Percentiles rank a stretch among this genome's conserved stretches.
Evolutionary conservation across 805 yeast species (phyloP).

Genomic region (Sungouiella thailandica): DNA sequence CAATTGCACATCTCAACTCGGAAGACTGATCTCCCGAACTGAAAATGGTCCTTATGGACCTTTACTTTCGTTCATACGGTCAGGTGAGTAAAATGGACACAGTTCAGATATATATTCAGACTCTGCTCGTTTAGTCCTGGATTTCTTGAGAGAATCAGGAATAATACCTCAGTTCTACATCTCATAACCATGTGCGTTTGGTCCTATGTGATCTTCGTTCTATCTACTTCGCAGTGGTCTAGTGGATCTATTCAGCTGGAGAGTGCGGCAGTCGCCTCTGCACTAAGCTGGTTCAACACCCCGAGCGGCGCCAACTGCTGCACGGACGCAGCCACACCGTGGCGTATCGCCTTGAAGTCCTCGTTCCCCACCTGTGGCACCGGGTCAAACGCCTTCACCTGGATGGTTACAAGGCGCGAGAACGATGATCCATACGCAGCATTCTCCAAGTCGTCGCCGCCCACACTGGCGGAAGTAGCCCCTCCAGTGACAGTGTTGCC

Average conservation of each 20-base stretch:
- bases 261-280: slow-evolving; percentile 10
- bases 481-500: slow-evolving; percentile 15
- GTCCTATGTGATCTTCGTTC: too few relatives aligned
- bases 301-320: slow-evolving; percentile 22
- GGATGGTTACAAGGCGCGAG: slow-evolving; percentile 65
- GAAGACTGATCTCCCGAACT: too few relatives aligned
- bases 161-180: too few relatives aligned
- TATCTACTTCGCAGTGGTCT: too few relatives aligned
- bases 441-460: slow-evolving; percentile 53
- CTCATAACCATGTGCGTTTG: too few relatives aligned
- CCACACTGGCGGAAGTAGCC: slow-evolving; percentile 21
- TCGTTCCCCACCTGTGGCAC: slow-evolving; percentile 43
- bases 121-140: too few relatives aligned
- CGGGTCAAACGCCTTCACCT: slow-evolving; percentile 66
- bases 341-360: slow-evolving; percentile 25
- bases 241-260: slow-evolving; percentile 1
- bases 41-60: too few relatives aligned
- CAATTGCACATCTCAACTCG: too few relatives aligned
- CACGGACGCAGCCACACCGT: slow-evolving; percentile 22
- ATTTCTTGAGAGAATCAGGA: too few relatives aligned
- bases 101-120: too few relatives aligned
- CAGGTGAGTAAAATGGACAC: too few relatives aligned
- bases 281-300: slow-evolving; percentile 24
- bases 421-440: slow-evolving; percentile 80
- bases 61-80: too few relatives aligned